Evolutionary conservation across 2,329 filamentous ascomycete genomes (phyloP), one percentile per base, ranked within the genome.

Genomic region (Aspergillus ibericus): DNA sequence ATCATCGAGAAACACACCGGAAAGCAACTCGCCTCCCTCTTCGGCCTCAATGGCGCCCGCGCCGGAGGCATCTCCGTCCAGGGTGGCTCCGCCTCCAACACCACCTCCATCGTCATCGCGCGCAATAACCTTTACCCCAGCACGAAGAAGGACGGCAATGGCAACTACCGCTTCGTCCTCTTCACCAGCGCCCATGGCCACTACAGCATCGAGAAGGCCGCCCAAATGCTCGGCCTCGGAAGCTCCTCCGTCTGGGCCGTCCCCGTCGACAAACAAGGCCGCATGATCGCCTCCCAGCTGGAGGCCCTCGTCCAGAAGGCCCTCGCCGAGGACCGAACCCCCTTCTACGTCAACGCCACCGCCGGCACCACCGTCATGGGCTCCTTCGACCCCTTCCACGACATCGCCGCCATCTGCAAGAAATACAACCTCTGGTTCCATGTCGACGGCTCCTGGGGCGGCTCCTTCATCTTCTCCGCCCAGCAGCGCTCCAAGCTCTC

Each of bases 301-400:
- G 84, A 89, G 22, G 78, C 80, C 1, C 78, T 87, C 40, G 80
- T 96, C 29, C 52, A 79, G 5, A 80, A 82, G 55, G 87, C 90
- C 22, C 86, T 87, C 67, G 67, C 72, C 0, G 81, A 87, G 51
- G 91, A 90, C 34, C 86, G 88, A 70, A 95, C 90, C 0, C 93
- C 95, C 0, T 89, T 99, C 61, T 97, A 96, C 76, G 91, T 98
- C 71, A 98, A 97, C 72, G 90, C 93, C 5, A 98, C 95, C 0
- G 93, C 95, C 0, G 95, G 95, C 16, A 97, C 93, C 1, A 99
- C 95, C 0, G 93, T 98, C 2, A 81, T 93, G 62, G 95, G 95
- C 15, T 92, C 90, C 0, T 99, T 89, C 71, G 93, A 97, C 69
- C 90, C 91, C 0, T 88, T 96, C 66, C 75, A 81, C 12, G 84